Percentiles rank a stretch among this genome's conserved stretches.
These are phyloP conservation scores for Picea engelmannii DNA, from an alignment of 83 land plant species.

Conservation along the genomic window DNA sequence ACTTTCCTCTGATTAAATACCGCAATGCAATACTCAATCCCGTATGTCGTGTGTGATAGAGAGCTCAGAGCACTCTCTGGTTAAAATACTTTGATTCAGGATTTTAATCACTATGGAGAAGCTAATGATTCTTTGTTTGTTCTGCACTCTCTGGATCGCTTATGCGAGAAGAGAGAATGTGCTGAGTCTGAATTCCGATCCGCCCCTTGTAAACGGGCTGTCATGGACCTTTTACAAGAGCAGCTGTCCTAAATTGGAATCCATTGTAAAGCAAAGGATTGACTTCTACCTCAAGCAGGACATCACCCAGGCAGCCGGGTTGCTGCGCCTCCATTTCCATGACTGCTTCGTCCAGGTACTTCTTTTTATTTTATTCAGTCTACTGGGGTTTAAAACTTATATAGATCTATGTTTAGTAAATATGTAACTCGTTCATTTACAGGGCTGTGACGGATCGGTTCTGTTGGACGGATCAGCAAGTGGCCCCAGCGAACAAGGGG, in stretches of 20 bases:
- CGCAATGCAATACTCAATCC: no score
- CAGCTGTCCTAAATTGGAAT: background rate
- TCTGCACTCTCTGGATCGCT: no score
- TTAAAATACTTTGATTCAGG: no score
- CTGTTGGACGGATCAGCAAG: constrained; percentile 61
- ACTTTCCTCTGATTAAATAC: no score
- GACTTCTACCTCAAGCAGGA: constrained; percentile 3
- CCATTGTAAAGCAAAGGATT: background rate
- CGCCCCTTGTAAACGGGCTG: background rate
- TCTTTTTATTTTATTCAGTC: background rate
- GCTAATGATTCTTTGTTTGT: no score
- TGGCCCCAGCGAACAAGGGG: constrained; percentile 53
- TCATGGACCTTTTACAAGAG: constrained; percentile 5
- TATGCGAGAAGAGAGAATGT: no score
- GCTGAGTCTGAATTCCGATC: background rate
- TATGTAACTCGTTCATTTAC: background rate
- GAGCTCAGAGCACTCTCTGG: no score
- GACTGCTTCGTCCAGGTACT: constrained; percentile 7
- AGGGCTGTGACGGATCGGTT: constrained; percentile 53
- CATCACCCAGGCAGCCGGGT: constrained; percentile 11
- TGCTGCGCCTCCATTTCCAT: constrained; percentile 8
- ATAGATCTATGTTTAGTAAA: no score
- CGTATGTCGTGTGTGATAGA: no score
- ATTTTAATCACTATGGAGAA: no score
- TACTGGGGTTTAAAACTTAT: no score